These are phyloP conservation scores for Xylaria hypoxylon DNA, from an alignment of 2,329 filamentous ascomycete species.

Conservation along the genomic window DNA sequence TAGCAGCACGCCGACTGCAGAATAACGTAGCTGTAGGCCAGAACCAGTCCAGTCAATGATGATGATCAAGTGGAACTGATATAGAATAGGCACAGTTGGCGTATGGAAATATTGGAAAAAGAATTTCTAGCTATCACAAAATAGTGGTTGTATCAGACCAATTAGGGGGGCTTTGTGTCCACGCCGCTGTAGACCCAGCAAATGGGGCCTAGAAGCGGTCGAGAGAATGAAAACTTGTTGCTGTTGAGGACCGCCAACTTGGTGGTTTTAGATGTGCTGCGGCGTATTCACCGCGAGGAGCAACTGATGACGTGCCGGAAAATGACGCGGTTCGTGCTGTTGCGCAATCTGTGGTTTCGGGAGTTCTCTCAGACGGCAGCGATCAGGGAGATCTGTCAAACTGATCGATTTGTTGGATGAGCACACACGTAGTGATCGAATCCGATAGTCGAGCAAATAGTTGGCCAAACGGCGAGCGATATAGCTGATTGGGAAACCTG, in stretches of 20 bases:
- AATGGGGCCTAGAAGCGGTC: constrained; percentile 91
- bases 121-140: constrained; percentile 49
- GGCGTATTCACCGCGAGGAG: constrained; percentile 46
- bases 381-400: constrained; percentile 5
- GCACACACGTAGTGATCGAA: background rate
- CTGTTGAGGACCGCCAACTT: constrained; percentile 92
- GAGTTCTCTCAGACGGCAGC: background rate
- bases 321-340: constrained; percentile 43
- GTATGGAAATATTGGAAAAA: constrained; percentile 6
- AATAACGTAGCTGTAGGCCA: constrained; percentile 31
- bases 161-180: constrained; percentile 98
- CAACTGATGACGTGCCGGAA: constrained; percentile 41
- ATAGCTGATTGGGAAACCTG: constrained; percentile 18
- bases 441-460: constrained; percentile 10
- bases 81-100: constrained; percentile 23
- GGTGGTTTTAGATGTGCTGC: constrained; percentile 65
- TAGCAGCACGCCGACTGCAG: constrained; percentile 55
- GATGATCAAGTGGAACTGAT: constrained; percentile 20
- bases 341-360: constrained; percentile 13
- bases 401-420: background rate
- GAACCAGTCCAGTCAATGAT: constrained; percentile 33
- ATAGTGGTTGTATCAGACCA: constrained; percentile 57
- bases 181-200: constrained; percentile 96
- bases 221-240: constrained; percentile 78
- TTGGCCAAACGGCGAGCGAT: constrained; percentile 1